Percentiles rank a stretch among this genome's conserved stretches.
Conservation (phyloP, 1,139 yeast species). For the Pneumocystis jirovecii region DNA sequence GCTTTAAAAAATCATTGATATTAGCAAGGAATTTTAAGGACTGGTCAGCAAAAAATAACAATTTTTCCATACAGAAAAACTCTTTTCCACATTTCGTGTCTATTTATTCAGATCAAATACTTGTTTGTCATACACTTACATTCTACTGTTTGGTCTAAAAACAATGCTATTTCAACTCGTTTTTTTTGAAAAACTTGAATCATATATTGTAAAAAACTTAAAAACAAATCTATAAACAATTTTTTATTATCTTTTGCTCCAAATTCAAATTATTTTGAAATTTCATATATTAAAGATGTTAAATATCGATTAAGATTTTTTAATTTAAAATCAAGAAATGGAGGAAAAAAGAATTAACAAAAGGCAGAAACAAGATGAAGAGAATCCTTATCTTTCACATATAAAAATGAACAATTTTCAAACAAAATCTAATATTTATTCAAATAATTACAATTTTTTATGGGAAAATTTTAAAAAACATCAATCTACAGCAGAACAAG, state of each 20-base stretch:
- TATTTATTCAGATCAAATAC: not conserved
- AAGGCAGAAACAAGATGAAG: conserved; percentile 2
- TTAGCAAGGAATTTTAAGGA: not conserved
- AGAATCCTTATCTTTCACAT: conserved; percentile 23
- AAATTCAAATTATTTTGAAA: not conserved
- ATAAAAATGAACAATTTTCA: conserved; percentile 9
- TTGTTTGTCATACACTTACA: not conserved
- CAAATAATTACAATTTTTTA: not conserved
- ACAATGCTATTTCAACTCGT: not conserved
- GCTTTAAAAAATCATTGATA: not conserved
- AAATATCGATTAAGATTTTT: not conserved
- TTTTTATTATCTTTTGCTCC: not conserved
- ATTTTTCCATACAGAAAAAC: not conserved
- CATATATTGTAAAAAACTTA: not conserved
- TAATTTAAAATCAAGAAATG: not conserved
- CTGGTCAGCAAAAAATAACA: not conserved
- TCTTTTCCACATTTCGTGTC: not conserved
- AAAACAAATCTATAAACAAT: not conserved
- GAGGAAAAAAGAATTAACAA: conserved; percentile 15
- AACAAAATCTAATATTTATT: not conserved
- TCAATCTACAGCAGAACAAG: conserved; percentile 59
- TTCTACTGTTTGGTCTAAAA: not conserved
- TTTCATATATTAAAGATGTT: not conserved
- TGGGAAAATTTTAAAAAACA: conserved; percentile 33
- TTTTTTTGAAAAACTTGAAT: not conserved